Conservation (phyloP, 2,329 filamentous ascomycete genomes). For the Madurella fahalii region DNA sequence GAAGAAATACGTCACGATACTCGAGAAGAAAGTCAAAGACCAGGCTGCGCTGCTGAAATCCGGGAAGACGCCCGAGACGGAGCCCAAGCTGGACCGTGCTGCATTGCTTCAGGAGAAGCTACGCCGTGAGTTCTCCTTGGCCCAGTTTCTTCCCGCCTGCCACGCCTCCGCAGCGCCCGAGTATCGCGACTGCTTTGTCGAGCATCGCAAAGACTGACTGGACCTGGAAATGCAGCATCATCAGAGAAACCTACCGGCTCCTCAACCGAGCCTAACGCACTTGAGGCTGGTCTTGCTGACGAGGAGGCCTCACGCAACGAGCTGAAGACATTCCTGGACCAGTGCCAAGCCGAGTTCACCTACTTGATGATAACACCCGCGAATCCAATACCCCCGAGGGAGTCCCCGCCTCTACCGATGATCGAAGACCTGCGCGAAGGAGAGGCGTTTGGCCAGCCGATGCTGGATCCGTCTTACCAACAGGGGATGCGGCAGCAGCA, state of each 20-base stretch:
- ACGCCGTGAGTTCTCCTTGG: slow-evolving; percentile 42
- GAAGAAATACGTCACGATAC: slow-evolving; percentile 83
- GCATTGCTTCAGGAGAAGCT: slow-evolving; percentile 55
- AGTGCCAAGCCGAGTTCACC: slow-evolving; percentile 62
- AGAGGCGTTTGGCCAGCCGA: slow-evolving; percentile 40
- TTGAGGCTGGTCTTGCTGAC: slow-evolving; percentile 41
- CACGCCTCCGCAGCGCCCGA: neutral
- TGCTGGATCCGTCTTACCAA: slow-evolving; percentile 34
- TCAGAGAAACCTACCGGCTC: slow-evolving; percentile 39
- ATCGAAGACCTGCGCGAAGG: slow-evolving; percentile 57
- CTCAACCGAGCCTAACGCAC: slow-evolving; percentile 44
- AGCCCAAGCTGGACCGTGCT: slow-evolving; percentile 45
- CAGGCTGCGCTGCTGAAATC: slow-evolving; percentile 69
- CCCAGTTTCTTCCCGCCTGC: neutral
- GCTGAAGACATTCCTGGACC: slow-evolving; percentile 59
- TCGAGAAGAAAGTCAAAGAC: slow-evolving; percentile 83
- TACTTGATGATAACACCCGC: slow-evolving; percentile 65
- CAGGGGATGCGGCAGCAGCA: slow-evolving; percentile 41
- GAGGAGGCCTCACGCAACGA: slow-evolving; percentile 50
- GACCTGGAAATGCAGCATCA: slow-evolving; percentile 33
- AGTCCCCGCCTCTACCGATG: slow-evolving; percentile 55
- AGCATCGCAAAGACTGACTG: slow-evolving; percentile 13
- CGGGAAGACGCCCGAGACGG: slow-evolving; percentile 39
- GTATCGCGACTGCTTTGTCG: neutral
- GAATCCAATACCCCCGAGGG: slow-evolving; percentile 61